Conservation (phyloP, 2,329 filamentous ascomycete genomes). For the Lasiodiplodia citricola region DNA sequence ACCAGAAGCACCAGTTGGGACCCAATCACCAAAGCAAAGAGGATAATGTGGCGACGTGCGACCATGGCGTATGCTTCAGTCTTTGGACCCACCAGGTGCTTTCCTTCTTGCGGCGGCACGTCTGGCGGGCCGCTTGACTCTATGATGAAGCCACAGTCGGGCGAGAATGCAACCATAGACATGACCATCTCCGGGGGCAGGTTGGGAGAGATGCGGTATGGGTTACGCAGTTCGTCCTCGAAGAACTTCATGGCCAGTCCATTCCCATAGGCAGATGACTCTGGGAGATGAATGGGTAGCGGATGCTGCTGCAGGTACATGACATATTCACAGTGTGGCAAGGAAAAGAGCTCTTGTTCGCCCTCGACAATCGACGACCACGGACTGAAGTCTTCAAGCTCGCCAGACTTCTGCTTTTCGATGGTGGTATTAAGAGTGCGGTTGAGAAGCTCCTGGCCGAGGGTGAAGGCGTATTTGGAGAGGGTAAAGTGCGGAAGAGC, state of each 20-base stretch:
- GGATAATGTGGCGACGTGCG: conserved; percentile 58
- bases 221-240: conserved; percentile 65
- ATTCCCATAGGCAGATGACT: conserved; percentile 21
- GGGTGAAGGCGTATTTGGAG: conserved; percentile 56
- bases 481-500: conserved; percentile 82
- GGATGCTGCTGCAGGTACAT: conserved; percentile 81
- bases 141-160: conserved; percentile 69
- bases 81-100: conserved; percentile 63
- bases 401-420: conserved; percentile 66
- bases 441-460: conserved; percentile 66
- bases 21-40: conserved; percentile 56
- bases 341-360: conserved; percentile 65
- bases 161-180: conserved; percentile 67
- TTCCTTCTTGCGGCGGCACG: conserved; percentile 55
- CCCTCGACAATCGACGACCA: conserved; percentile 72
- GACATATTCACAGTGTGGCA: conserved; percentile 86
- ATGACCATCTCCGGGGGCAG: conserved; percentile 59
- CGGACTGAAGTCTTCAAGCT: conserved; percentile 62
- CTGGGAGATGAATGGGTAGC: conserved; percentile 27
- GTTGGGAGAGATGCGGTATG: conserved; percentile 61
- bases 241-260: conserved; percentile 53
- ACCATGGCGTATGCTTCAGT: conserved; percentile 60
- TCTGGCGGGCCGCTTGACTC: conserved; percentile 65
- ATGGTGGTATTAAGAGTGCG: conserved; percentile 72
- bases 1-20: conserved; percentile 63